These are phyloP conservation scores for Saturnispora gosingensis DNA, from an alignment of 805 yeast genomes.

Conservation along the genomic window DNA sequence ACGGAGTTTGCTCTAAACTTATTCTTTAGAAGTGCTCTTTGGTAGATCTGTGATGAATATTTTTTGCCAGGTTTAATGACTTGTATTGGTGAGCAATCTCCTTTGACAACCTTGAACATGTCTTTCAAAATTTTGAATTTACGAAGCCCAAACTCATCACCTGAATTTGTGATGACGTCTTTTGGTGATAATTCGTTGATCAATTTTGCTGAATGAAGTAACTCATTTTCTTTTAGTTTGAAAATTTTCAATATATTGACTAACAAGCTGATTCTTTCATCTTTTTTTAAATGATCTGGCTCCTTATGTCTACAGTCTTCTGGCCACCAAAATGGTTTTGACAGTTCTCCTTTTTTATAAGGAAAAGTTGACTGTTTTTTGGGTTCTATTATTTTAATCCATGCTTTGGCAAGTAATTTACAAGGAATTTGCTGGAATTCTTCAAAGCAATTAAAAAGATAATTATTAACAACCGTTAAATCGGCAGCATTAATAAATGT, in stretches of 20 bases:
- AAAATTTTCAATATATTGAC: constrained; percentile 29
- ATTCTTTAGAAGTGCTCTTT: constrained; percentile 2
- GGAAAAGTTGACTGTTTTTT: constrained; percentile 55
- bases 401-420: constrained; percentile 51
- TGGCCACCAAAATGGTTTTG: constrained; percentile 73
- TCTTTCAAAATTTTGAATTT: constrained; percentile 18
- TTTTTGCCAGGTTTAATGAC: constrained; percentile 27
- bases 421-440: constrained; percentile 46
- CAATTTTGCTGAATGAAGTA: constrained; percentile 17
- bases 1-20: neutral
- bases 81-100: constrained; percentile 7
- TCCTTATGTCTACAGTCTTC: constrained; percentile 46
- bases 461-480: constrained; percentile 16
- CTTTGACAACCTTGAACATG: constrained; percentile 19
- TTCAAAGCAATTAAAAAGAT: constrained; percentile 26
- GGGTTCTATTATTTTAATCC: constrained; percentile 63
- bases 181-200: constrained; percentile 18
- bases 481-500: constrained; percentile 15
- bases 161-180: constrained; percentile 11
- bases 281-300: constrained; percentile 63
- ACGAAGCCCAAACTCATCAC: constrained; percentile 18
- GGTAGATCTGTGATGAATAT: constrained; percentile 21
- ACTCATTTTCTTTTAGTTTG: constrained; percentile 15
- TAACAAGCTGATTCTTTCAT: constrained; percentile 44
- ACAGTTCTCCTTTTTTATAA: constrained; percentile 40